Evolutionary conservation across 139 green algal species (phyloP).

Genomic region (Haematococcus lacustris): DNA sequence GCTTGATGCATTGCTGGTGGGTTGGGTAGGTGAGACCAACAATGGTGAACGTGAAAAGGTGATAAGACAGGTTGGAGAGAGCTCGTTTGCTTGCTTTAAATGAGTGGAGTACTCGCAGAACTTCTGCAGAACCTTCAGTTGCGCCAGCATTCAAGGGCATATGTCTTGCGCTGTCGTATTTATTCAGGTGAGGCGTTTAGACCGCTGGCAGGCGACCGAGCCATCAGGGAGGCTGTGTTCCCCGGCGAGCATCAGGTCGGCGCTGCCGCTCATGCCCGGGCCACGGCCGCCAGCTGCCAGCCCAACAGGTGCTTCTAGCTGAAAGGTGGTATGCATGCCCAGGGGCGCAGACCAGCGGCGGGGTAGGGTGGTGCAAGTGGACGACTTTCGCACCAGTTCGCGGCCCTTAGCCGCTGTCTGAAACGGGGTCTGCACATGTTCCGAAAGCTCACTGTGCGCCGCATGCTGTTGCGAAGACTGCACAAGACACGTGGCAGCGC

Average conservation of each 20-base stretch:
- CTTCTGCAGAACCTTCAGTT: too few species aligned
- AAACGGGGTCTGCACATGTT: background rate
- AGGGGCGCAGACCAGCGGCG: background rate
- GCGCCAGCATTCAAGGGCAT: too few species aligned
- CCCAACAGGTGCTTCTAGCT: background rate
- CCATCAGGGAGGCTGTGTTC: background rate
- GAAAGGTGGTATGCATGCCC: background rate
- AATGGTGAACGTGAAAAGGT: too few species aligned
- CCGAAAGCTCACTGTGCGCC: background rate
- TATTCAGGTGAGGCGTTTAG: background rate
- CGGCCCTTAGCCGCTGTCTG: background rate
- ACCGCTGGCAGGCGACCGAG: background rate
- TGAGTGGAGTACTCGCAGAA: too few species aligned
- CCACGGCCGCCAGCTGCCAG: background rate
- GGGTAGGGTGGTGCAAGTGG: too few species aligned
- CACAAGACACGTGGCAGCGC: background rate
- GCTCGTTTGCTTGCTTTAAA: too few species aligned
- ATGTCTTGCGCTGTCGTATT: too few species aligned
- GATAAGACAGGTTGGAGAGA: too few species aligned
- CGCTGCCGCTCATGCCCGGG: background rate
- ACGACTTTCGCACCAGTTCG: background rate
- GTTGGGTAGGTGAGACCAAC: too few species aligned
- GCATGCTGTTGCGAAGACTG: background rate
- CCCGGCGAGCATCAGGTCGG: background rate
- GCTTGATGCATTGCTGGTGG: too few species aligned